A percentile compares a stretch with the other conserved stretches of the same genome.
Evolutionary conservation across 2,329 filamentous ascomycete species (phyloP).

Genomic region (Aspergillus tamarii): DNA sequence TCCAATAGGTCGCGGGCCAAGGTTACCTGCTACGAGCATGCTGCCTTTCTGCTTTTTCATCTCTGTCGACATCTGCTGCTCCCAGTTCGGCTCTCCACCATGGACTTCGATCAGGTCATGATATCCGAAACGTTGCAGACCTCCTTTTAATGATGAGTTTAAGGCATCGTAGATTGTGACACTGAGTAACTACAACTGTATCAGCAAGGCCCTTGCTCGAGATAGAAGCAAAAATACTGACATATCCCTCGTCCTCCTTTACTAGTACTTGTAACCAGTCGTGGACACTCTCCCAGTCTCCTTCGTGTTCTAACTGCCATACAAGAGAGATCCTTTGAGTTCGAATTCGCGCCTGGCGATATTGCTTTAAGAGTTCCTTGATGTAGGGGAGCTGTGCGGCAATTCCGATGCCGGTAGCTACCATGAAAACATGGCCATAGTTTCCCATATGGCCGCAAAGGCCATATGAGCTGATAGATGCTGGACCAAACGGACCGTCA

Average conservation of each 20-base stretch:
- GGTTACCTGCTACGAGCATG: slow-evolving; percentile 13
- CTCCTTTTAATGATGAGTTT: slow-evolving; percentile 3
- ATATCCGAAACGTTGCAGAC: slow-evolving; percentile 3
- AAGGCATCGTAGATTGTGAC: slow-evolving; percentile 11
- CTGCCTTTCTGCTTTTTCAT: slow-evolving; percentile 9
- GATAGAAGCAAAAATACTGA: slow-evolving; percentile 10
- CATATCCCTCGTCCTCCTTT: slow-evolving; percentile 23
- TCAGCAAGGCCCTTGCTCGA: neutral
- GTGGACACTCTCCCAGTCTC: slow-evolving; percentile 21
- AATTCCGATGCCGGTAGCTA: slow-evolving; percentile 40
- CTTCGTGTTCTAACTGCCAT: slow-evolving; percentile 29
- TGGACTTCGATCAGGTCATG: slow-evolving; percentile 10
- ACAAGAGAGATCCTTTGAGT: slow-evolving; percentile 32
- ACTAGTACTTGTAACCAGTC: slow-evolving; percentile 26
- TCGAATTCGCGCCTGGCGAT: slow-evolving; percentile 24
- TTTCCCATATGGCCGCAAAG: slow-evolving; percentile 21
- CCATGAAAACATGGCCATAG: slow-evolving; percentile 38
- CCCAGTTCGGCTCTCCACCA: slow-evolving; percentile 9
- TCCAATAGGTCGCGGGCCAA: neutral
- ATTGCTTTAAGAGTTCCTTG: slow-evolving; percentile 36
- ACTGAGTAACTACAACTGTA: slow-evolving; percentile 6
- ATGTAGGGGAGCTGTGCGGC: slow-evolving; percentile 38
- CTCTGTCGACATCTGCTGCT: slow-evolving; percentile 3
- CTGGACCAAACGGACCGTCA: slow-evolving; percentile 31
- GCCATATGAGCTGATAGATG: slow-evolving; percentile 11